A percentile compares a stretch with the other conserved stretches of the same genome.
These are phyloP conservation scores for Pseudofabraea citricarpa DNA, from an alignment of 2,329 filamentous ascomycete species.

Conservation along the genomic window DNA sequence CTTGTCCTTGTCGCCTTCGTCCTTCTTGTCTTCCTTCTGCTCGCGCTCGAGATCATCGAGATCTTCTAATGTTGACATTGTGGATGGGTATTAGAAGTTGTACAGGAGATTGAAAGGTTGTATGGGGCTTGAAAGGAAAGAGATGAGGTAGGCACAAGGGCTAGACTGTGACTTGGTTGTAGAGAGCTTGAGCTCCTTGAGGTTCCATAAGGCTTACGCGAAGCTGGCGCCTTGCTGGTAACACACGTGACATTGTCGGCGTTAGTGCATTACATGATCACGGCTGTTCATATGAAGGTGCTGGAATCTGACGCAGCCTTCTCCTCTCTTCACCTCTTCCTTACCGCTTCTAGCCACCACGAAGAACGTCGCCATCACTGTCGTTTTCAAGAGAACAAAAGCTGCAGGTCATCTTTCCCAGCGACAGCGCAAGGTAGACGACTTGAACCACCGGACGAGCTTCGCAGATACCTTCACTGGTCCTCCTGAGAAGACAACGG, in stretches of 20 bases:
- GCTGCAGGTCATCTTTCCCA: conserved; percentile 31
- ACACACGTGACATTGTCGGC: conserved; percentile 1
- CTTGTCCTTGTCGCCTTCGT: conserved; percentile 50
- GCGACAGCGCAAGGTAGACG: conserved; percentile 25
- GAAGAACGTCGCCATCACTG: conserved; percentile 24
- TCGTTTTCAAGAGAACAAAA: conserved; percentile 27
- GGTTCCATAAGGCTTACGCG: conserved; percentile 2
- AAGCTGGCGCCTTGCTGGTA: conserved; percentile 8
- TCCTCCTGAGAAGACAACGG: conserved; percentile 30
- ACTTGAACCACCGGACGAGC: conserved; percentile 30
- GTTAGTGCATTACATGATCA: no score
- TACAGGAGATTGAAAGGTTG: not conserved
- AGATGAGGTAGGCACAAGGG: conserved; percentile 1
- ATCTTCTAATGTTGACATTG: conserved; percentile 73
- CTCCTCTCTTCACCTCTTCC: conserved; percentile 18
- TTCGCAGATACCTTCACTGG: conserved; percentile 61
- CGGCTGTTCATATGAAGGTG: no score
- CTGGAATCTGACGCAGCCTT: conserved; percentile 2
- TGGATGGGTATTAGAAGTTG: conserved; percentile 17
- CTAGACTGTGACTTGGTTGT: conserved; percentile 10
- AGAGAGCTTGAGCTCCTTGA: conserved; percentile 11
- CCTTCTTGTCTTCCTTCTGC: conserved; percentile 59
- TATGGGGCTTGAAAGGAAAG: conserved; percentile 1
- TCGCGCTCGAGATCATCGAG: conserved; percentile 70
- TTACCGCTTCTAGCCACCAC: conserved; percentile 23